Evolutionary conservation across 2,329 filamentous ascomycete genomes (phyloP).

Genomic region (Calonectria fujianensis): DNA sequence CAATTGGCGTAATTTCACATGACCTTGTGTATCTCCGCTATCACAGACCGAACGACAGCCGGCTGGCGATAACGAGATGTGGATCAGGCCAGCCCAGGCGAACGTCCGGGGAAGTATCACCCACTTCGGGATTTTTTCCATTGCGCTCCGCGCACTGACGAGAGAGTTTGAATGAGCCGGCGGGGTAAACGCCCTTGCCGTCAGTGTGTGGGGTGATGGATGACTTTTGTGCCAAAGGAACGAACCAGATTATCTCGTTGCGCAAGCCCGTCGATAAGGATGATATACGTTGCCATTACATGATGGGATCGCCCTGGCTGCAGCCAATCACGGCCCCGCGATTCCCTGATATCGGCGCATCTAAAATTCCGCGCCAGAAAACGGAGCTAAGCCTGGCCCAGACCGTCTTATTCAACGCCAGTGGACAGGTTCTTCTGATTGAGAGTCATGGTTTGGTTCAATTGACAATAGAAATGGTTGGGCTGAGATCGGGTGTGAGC

Average conservation of each 20-base stretch:
- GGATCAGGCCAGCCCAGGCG: not conserved
- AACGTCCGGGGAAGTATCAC: constrained; percentile 23
- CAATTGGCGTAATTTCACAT: constrained; percentile 24
- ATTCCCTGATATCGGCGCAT: not conserved
- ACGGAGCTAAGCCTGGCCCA: not conserved
- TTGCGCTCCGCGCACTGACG: not conserved
- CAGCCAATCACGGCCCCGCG: not conserved
- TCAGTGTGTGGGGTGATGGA: constrained; percentile 23
- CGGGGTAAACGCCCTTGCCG: constrained; percentile 16
- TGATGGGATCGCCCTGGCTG: constrained; percentile 30
- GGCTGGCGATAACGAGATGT: not conserved
- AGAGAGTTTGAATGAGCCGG: constrained; percentile 11
- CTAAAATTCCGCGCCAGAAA: not conserved
- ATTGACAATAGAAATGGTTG: not conserved
- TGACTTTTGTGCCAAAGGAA: not conserved
- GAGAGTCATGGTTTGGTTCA: not conserved
- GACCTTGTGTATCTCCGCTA: constrained; percentile 14
- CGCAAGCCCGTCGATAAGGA: constrained; percentile 12
- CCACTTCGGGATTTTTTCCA: constrained; percentile 7
- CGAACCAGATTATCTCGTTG: not conserved
- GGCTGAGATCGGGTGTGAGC: not conserved
- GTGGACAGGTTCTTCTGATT: not conserved
- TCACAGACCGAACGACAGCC: constrained; percentile 3
- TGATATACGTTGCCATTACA: constrained; percentile 28
- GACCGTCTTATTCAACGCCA: constrained; percentile 4